phyloP scores from a whole-genome alignment of 306 rosid genomes.

The Lathyrus tuberosus region DNA sequence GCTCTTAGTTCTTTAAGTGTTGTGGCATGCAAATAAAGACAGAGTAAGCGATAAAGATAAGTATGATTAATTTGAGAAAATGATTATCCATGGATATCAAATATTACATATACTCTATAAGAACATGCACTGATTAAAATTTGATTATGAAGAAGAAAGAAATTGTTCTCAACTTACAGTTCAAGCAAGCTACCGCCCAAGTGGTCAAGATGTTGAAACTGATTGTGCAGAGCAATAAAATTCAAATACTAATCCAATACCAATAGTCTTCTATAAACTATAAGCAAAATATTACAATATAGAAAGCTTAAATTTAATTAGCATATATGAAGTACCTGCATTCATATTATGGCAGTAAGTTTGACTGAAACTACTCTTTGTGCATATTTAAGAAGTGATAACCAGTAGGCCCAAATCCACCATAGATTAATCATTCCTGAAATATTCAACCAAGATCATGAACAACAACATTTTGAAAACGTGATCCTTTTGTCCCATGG shows the following conservation, averaged over 20 bases:
- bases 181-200: slow-evolving; percentile 65
- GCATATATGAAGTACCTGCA: slow-evolving; percentile 60
- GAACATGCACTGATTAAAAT: not conserved
- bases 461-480: not conserved
- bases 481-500: not conserved
- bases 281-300: too few relatives aligned
- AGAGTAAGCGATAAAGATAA: not conserved
- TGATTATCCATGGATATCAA: too few relatives aligned
- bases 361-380: slow-evolving; percentile 76
- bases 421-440: slow-evolving; percentile 78
- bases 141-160: not conserved
- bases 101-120: not conserved
- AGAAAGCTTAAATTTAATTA: too few relatives aligned
- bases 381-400: slow-evolving; percentile 82
- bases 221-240: slow-evolving; percentile 48
- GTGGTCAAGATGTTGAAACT: slow-evolving; percentile 66
- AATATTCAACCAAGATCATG: slow-evolving; percentile 31
- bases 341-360: slow-evolving; percentile 81
- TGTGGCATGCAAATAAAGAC: slow-evolving; percentile 38
- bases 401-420: slow-evolving; percentile 87
- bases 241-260: slow-evolving; percentile 77
- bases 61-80: too few relatives aligned
- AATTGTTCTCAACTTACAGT: slow-evolving; percentile 58
- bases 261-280: slow-evolving; percentile 51
- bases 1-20: slow-evolving; percentile 60